A percentile compares a stretch with the other conserved stretches of the same genome.
Conservation (phyloP, 2,329 filamentous ascomycete species). For the Verticillium nonalfalfae region DNA sequence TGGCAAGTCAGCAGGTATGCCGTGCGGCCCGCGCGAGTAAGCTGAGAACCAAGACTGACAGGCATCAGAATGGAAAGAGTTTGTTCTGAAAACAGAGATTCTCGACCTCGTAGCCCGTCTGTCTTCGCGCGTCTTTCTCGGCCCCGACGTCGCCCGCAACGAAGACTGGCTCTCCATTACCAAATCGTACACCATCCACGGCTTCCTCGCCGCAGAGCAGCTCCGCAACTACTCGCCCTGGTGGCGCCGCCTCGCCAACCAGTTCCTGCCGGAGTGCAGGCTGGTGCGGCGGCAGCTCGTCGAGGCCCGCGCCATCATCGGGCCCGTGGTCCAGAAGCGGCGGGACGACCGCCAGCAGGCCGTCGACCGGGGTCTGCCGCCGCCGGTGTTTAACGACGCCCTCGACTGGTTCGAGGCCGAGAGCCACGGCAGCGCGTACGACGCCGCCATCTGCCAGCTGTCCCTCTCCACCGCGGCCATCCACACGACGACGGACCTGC, state of each 20-base stretch:
- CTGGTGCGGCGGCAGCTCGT: constrained; percentile 27
- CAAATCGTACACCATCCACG: constrained; percentile 17
- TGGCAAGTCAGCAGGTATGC: constrained; percentile 2
- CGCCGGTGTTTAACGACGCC: constrained; percentile 20
- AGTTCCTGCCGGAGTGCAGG: constrained; percentile 7
- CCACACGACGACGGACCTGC: constrained; percentile 31
- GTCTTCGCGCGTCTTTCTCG: constrained; percentile 43
- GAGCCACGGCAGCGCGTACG: constrained; percentile 53
- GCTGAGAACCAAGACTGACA: no score
- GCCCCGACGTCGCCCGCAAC: constrained; percentile 35
- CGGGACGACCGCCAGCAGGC: constrained; percentile 5
- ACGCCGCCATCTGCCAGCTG: constrained; percentile 61
- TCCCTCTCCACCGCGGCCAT: constrained; percentile 62
- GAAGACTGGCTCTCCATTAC: constrained; percentile 38
- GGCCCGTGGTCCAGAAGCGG: constrained; percentile 21
- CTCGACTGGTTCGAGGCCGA: constrained; percentile 37
- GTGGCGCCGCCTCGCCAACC: background rate
- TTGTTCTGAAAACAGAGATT: background rate
- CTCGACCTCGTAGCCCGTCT: constrained; percentile 35
- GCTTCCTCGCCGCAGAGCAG: constrained; percentile 1
- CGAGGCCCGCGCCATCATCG: constrained; percentile 27
- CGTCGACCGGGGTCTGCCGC: background rate
- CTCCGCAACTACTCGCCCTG: constrained; percentile 1
- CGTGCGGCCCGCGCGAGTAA: no score
- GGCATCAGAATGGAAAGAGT: constrained; percentile 6